A percentile compares a stretch with the other conserved stretches of the same genome.
phyloP scores from a whole-genome alignment of 129 eudicot species.

The Glebionis coronaria region DNA sequence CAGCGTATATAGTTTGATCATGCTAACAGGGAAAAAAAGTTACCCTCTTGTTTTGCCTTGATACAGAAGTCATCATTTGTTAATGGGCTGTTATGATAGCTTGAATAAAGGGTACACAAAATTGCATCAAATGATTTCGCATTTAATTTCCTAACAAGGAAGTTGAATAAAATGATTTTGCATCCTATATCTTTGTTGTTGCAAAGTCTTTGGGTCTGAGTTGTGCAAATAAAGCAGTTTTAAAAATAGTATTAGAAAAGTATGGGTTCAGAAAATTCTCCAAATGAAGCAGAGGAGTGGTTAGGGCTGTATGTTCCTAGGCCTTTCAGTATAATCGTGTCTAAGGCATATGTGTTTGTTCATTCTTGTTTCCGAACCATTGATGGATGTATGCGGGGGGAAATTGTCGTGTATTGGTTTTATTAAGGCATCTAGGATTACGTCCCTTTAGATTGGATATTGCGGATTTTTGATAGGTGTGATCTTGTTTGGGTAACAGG shows the following conservation, averaged over 20 bases:
- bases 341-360: no score
- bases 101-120: conserved; percentile 1
- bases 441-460: no score
- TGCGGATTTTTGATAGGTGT: no score
- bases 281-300: not conserved
- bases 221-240: not conserved
- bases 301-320: not conserved
- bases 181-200: conserved; percentile 1
- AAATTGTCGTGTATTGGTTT: no score
- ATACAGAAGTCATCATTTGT: conserved; percentile 1
- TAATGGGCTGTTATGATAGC: not conserved
- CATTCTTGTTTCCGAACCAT: no score
- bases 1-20: not conserved
- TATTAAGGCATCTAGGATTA: no score
- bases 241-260: not conserved
- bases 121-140: not conserved
- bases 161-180: conserved; percentile 2
- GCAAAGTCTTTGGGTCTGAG: conserved; percentile 2
- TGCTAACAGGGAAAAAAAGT: not conserved
- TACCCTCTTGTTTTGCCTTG: not conserved
- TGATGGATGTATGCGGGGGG: no score
- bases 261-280: not conserved
- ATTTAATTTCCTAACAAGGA: not conserved
- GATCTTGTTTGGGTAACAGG: no score
- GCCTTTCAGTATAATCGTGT: no score